A percentile compares a stretch with the other conserved stretches of the same genome.
These are phyloP conservation scores for Metrosideros polymorpha DNA, from an alignment of 441 rosid species.

Conservation along the genomic window DNA sequence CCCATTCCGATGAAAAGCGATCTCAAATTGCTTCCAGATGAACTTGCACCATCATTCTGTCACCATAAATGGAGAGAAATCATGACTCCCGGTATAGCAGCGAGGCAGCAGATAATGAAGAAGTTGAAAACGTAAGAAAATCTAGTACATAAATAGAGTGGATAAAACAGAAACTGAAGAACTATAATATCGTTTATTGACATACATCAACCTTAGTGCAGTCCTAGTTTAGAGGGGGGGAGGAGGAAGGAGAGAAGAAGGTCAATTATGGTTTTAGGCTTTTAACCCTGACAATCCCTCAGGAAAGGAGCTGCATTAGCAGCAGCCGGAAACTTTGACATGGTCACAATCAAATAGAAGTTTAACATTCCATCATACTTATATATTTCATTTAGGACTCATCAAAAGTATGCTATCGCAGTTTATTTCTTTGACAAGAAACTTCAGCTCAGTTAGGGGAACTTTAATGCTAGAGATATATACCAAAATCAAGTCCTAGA, in stretches of 20 bases:
- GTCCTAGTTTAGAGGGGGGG: neutral
- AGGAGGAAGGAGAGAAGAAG: neutral
- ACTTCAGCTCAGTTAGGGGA: neutral
- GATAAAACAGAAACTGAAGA: neutral
- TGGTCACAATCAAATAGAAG: neutral
- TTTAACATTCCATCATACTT: neutral
- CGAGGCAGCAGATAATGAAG: neutral
- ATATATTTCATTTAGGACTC: neutral
- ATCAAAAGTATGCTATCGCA: neutral
- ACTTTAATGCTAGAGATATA: neutral
- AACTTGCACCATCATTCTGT: slow-evolving; percentile 73
- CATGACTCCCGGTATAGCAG: neutral
- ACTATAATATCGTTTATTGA: neutral
- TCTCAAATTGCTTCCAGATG: slow-evolving; percentile 59
- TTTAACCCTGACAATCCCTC: neutral
- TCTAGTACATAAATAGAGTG: too few relatives aligned
- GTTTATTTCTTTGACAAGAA: neutral
- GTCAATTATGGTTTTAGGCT: neutral
- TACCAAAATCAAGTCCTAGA: neutral
- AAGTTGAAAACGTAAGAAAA: neutral
- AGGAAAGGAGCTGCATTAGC: neutral
- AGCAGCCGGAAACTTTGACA: neutral
- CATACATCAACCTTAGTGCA: neutral
- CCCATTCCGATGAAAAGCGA: slow-evolving; percentile 79
- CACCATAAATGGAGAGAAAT: neutral